phyloP scores from a whole-genome alignment of 2,329 filamentous ascomycete genomes.

The Cercospora sp. region DNA sequence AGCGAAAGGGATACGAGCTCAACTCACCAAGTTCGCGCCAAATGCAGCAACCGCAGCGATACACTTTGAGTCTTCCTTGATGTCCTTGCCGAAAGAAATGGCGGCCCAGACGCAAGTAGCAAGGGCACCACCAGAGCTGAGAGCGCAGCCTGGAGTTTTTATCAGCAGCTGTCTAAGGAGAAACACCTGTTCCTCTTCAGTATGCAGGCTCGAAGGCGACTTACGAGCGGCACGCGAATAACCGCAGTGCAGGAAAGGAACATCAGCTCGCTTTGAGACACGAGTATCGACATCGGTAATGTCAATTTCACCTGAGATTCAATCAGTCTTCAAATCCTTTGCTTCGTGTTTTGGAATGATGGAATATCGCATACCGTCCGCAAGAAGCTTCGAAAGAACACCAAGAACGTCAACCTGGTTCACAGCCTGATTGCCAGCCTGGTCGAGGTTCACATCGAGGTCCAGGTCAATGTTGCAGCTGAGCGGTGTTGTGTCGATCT shows the following conservation, averaged over 20 bases:
- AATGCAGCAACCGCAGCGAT: background rate
- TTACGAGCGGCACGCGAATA: background rate
- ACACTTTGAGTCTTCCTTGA: constrained; percentile 11
- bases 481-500: background rate
- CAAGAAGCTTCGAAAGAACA: constrained; percentile 5
- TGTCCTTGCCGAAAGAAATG: constrained; percentile 3
- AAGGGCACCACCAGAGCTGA: background rate
- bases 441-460: background rate
- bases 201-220: background rate
- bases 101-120: constrained; percentile 9
- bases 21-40: constrained; percentile 8
- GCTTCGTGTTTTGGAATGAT: too few relatives aligned
- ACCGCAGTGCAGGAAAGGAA: constrained; percentile 12
- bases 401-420: background rate
- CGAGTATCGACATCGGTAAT: background rate
- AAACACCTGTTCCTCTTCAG: background rate
- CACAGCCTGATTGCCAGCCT: background rate
- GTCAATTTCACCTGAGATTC: constrained; percentile 5
- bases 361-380: background rate
- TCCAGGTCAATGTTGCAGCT: background rate
- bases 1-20: background rate
- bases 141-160: background rate
- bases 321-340: background rate
- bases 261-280: constrained; percentile 1
- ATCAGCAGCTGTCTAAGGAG: background rate